Evolutionary conservation across 2,329 filamentous ascomycete genomes (phyloP), one percentile per base, ranked within the genome.

Genomic region (Penicillium capsulatum): DNA sequence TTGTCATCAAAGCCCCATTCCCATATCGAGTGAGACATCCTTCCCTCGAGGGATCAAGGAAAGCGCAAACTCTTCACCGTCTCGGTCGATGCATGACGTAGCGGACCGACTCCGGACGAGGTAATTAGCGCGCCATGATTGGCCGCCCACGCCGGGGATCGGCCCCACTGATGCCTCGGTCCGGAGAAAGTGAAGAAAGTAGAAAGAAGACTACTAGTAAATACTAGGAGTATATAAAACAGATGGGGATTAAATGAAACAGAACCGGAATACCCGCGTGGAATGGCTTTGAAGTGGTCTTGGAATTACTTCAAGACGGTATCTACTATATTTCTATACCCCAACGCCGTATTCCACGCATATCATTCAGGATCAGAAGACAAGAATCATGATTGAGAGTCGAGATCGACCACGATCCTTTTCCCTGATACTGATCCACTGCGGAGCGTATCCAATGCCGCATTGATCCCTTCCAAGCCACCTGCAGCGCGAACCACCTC

Each of bases 381-480:
- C 33, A 31, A 38, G 17, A 19, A 38, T 36, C 27, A 44, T 17
- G 26, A 3, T 13, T 26, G 40, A 30, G 40, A 43, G 11, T 42
- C 44, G 30, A 66, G 37, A 38, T 58, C 53, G 6, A 86, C 78
- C n/a, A 88, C 80, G 31, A 88, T 67, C 31, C 83, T 75, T 9
- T 81, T 83, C 1, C 84, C 84, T 34, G 79, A 80, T 7, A 85
- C 76, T 38, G 79, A 77, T 0, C 84, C 81, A 42, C 72, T 73
- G 10, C 82, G 71, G 72, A 88, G 75, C 4, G 73, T 69, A 53
- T 87, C 80, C 19, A 89, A 62, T 0, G 79, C 83, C 6, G 68
- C 70, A 56, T 88, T 88, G n/a, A 88, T 75, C 0, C 74, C 80
- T 2, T 71, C 75, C 2, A 88, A 59, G 0, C 84, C 84, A 9